These are phyloP conservation scores for Solanum chacoense DNA, from an alignment of 305 asterid genomes.

Conservation along the genomic window DNA sequence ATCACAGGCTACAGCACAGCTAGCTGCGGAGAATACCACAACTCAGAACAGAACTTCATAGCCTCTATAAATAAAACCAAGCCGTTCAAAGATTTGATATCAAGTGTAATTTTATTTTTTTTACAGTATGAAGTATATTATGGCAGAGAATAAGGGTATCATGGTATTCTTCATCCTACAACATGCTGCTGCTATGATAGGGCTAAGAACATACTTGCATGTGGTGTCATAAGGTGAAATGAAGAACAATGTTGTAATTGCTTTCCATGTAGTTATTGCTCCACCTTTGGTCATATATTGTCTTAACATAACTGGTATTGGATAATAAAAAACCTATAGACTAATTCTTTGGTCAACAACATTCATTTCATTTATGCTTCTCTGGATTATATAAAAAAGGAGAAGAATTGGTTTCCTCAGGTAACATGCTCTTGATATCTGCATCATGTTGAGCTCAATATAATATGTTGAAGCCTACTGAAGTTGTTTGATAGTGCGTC, in stretches of 20 bases:
- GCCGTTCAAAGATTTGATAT: background rate
- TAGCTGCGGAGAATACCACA: slow-evolving; percentile 18
- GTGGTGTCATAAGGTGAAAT: background rate
- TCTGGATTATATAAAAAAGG: background rate
- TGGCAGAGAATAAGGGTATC: background rate
- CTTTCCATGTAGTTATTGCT: background rate
- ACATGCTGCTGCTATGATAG: background rate
- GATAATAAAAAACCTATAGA: background rate
- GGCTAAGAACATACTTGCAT: background rate
- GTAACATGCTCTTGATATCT: background rate
- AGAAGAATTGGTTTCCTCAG: background rate
- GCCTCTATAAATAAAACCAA: background rate
- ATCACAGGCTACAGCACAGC: slow-evolving; percentile 33
- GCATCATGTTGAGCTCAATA: background rate
- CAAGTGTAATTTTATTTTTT: background rate
- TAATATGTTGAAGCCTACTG: background rate
- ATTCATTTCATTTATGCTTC: background rate
- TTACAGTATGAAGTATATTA: background rate
- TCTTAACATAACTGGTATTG: background rate
- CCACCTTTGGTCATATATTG: background rate
- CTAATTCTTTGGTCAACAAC: background rate
- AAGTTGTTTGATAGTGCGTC: background rate
- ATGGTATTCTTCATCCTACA: background rate
- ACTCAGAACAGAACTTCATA: slow-evolving; percentile 21
- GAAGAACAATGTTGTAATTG: background rate